Conservation (phyloP, 139 green algal genomes). For the Dunaliella primolecta region DNA sequence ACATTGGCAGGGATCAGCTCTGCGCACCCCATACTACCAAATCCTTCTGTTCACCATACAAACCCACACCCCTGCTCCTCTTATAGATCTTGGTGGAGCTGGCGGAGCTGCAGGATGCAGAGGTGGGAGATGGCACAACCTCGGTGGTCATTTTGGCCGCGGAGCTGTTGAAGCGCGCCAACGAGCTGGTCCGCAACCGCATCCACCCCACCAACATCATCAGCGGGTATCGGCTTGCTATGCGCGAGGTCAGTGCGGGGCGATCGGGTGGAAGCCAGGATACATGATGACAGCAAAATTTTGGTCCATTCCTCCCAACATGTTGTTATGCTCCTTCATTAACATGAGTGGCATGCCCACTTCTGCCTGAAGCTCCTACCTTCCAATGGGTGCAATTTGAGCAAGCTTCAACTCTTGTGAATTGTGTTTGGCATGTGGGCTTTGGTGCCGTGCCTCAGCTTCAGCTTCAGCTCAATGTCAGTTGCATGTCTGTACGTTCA, state of each 20-base stretch:
- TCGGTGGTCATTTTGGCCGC: conserved; percentile 96
- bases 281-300: conserved; percentile 6
- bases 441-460: too few species aligned
- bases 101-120: conserved; percentile 95
- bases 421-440: too few species aligned
- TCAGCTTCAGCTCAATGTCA: too few species aligned
- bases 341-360: too few species aligned
- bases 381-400: too few species aligned
- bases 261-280: background rate
- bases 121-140: conserved; percentile 98
- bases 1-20: background rate
- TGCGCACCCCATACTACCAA: background rate
- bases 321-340: too few species aligned
- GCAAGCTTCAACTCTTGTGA: too few species aligned
- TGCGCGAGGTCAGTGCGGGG: conserved; percentile 80
- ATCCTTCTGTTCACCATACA: background rate
- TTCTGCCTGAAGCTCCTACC: too few species aligned
- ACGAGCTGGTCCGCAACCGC: conserved; percentile 90
- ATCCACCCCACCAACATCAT: conserved; percentile 99
- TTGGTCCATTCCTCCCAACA: background rate
- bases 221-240: conserved; percentile 90
- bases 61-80: background rate
- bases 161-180: conserved; percentile 93
- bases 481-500: too few species aligned
- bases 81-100: conserved; percentile 98